These are phyloP conservation scores for Tuber melanosporum DNA, from an alignment of 495 filamentous ascomycete species.

Conservation along the genomic window DNA sequence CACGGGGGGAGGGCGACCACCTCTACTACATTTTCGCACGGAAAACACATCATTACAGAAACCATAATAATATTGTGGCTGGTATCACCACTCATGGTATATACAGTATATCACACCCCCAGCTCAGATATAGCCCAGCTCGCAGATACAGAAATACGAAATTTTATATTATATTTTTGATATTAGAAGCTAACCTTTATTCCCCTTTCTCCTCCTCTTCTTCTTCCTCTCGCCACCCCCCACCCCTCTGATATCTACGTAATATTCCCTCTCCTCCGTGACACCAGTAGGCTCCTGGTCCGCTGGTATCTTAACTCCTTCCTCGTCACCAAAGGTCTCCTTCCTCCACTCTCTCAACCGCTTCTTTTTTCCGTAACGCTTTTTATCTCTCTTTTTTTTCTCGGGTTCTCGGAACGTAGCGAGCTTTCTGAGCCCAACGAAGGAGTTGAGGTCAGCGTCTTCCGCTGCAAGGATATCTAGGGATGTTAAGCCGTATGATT, in stretches of 20 bases:
- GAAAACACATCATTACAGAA: neutral
- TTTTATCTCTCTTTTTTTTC: conserved; percentile 82
- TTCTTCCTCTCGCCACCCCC: conserved; percentile 39
- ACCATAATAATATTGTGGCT: too few species aligned
- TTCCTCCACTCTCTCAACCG: conserved; percentile 82
- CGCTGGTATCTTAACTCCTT: conserved; percentile 48
- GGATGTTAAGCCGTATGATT: conserved; percentile 78
- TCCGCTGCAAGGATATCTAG: conserved; percentile 84
- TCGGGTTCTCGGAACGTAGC: conserved; percentile 79
- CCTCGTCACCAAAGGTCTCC: conserved; percentile 77
- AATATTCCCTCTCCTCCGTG: conserved; percentile 3
- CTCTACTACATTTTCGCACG: neutral
- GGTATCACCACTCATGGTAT: neutral
- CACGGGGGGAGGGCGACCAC: too few species aligned
- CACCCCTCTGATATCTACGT: conserved; percentile 12
- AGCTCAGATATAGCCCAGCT: neutral
- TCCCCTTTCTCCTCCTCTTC: conserved; percentile 43
- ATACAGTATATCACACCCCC: neutral
- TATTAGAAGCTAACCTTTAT: neutral
- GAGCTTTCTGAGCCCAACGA: conserved; percentile 88
- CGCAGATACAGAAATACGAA: neutral
- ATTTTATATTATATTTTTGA: neutral
- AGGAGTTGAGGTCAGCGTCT: conserved; percentile 81
- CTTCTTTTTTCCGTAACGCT: conserved; percentile 83
- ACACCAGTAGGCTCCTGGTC: conserved; percentile 27